phyloP scores from a whole-genome alignment of 78 protist genomes.

The Speleostelium caveatum region DNA sequence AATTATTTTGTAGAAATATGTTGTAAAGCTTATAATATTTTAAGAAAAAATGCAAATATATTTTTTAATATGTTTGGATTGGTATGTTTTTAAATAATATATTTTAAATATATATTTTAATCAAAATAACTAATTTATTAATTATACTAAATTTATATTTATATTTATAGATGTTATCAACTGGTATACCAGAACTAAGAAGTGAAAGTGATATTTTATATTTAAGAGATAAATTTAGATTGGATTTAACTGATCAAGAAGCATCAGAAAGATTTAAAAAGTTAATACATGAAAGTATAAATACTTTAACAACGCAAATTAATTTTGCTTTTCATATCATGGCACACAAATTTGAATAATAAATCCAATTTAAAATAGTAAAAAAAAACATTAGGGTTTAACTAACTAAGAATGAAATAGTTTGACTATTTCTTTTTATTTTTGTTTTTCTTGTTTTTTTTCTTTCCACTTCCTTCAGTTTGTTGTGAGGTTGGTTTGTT shows the following conservation, averaged over 20 bases:
- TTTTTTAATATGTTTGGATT: constrained; percentile 91
- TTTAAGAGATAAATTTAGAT: constrained; percentile 75
- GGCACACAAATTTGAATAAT: no score
- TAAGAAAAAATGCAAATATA: constrained; percentile 88
- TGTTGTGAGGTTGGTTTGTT: no score
- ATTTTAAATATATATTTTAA: constrained; percentile 4
- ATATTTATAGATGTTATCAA: constrained; percentile 74
- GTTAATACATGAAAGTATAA: constrained; percentile 61
- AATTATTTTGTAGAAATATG: constrained; percentile 77
- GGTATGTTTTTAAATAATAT: constrained; percentile 30
- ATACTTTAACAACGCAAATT: constrained; percentile 67
- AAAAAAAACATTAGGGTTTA: no score
- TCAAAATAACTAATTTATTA: background rate
- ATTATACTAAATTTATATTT: no score
- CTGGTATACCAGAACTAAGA: constrained; percentile 96
- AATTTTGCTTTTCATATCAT: constrained; percentile 74
- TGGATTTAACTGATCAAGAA: constrained; percentile 81
- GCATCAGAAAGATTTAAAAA: constrained; percentile 74
- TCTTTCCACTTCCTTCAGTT: no score
- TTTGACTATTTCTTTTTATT: no score
- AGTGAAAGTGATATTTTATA: constrained; percentile 84
- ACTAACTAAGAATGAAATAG: no score
- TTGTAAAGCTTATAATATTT: constrained; percentile 87
- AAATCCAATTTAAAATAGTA: no score
- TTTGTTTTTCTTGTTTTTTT: no score